Evolutionary conservation across 495 filamentous ascomycete species (phyloP).

Genomic region (Aspergillus egyptiacus): DNA sequence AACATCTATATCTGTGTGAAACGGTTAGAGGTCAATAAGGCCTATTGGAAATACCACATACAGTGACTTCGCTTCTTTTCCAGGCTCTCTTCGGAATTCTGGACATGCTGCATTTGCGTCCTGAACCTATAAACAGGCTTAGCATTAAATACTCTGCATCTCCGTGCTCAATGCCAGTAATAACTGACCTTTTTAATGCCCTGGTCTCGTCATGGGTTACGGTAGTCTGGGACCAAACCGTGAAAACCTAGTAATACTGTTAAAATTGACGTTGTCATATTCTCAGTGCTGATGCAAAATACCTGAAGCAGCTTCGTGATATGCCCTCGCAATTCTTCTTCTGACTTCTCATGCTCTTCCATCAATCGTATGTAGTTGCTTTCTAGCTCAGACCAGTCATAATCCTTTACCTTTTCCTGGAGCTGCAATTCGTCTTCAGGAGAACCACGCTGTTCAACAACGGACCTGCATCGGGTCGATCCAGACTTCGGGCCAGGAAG

Average conservation of each 20-base stretch:
- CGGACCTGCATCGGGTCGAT: not conserved
- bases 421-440: not conserved
- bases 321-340: slow-evolving; percentile 58
- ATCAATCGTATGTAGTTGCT: slow-evolving; percentile 56
- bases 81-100: slow-evolving; percentile 59
- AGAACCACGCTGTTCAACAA: not conserved
- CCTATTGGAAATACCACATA: slow-evolving; percentile 34
- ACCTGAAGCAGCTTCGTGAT: slow-evolving; percentile 59
- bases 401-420: slow-evolving; percentile 31
- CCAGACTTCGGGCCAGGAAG: slow-evolving; percentile 1
- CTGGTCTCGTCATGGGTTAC: slow-evolving; percentile 63
- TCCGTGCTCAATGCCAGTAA: not conserved
- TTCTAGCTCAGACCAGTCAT: slow-evolving; percentile 65
- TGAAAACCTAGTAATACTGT: slow-evolving; percentile 52
- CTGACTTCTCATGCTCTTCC: slow-evolving; percentile 49
- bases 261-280: not conserved
- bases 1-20: slow-evolving; percentile 59
- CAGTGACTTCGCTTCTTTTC: slow-evolving; percentile 69
- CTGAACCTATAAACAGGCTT: slow-evolving; percentile 49
- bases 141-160: not conserved
- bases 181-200: slow-evolving; percentile 56
- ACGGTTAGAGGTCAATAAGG: not conserved
- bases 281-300: slow-evolving; percentile 6
- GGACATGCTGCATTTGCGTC: slow-evolving; percentile 69
- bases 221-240: slow-evolving; percentile 61